These are phyloP conservation scores for Agroathelia rolfsii DNA, from an alignment of 1,284 basidiomycete genomes.

Conservation along the genomic window DNA sequence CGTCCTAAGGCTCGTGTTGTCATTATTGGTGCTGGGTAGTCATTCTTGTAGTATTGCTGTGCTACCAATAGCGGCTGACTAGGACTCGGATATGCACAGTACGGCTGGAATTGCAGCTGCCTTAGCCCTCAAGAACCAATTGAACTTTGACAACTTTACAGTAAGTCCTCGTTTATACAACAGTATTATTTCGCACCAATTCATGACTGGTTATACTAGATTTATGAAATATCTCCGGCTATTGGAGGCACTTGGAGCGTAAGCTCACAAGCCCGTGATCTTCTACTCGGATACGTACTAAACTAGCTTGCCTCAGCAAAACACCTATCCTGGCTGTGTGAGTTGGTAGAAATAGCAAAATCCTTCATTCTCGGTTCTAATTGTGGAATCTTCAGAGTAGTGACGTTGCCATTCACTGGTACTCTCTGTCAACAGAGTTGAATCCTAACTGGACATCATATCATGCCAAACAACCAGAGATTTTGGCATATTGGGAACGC, in stretches of 20 bases:
- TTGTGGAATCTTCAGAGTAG: slow-evolving; percentile 37
- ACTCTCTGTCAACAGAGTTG: slow-evolving; percentile 42
- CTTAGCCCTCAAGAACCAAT: slow-evolving; percentile 16
- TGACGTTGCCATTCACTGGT: slow-evolving; percentile 45
- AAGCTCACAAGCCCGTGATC: slow-evolving; percentile 8
- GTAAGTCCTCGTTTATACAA: slow-evolving; percentile 10
- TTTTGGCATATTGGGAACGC: slow-evolving; percentile 38
- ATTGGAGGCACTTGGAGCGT: slow-evolving; percentile 29
- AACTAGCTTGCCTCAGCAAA: slow-evolving; percentile 12
- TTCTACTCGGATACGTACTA: not conserved
- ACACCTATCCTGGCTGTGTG: slow-evolving; percentile 21
- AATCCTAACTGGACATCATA: slow-evolving; percentile 40
- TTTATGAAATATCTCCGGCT: slow-evolving; percentile 22
- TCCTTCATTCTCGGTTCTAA: slow-evolving; percentile 1
- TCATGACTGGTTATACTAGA: slow-evolving; percentile 12
- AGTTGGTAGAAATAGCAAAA: slow-evolving; percentile 1
- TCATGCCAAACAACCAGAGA: slow-evolving; percentile 36
- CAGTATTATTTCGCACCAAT: not conserved
- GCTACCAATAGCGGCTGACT: not conserved
- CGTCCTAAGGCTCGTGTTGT: slow-evolving; percentile 23
- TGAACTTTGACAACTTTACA: slow-evolving; percentile 16
- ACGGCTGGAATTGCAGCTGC: slow-evolving; percentile 16
- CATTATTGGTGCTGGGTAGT: slow-evolving; percentile 30
- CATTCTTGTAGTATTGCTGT: not conserved
- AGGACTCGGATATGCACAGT: slow-evolving; percentile 11